Percentiles rank a stretch among this genome's conserved stretches.
Conservation (phyloP, 495 filamentous ascomycete genomes). For the Xylaria intraflava region DNA sequence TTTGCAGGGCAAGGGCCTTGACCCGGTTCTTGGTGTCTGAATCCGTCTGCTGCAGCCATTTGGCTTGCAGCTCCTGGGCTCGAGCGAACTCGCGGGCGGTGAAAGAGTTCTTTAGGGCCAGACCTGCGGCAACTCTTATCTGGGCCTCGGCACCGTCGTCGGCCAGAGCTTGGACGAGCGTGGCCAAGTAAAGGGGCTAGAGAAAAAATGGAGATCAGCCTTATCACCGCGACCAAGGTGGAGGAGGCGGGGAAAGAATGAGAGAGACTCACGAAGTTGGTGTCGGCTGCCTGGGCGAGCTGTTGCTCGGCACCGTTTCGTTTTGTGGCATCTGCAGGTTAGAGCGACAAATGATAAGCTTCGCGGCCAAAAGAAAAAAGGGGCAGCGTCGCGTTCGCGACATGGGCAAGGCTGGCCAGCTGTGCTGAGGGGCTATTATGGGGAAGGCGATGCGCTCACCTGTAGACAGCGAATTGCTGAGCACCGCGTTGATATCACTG, state of each 20-base stretch:
- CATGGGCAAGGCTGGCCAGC: neutral
- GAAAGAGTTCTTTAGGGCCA: constrained; percentile 96
- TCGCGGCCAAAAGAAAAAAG: constrained; percentile 13
- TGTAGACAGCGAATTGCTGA: constrained; percentile 84
- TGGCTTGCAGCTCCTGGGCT: constrained; percentile 77
- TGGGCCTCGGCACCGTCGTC: constrained; percentile 77
- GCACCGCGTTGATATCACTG: constrained; percentile 57
- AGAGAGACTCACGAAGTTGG: constrained; percentile 76
- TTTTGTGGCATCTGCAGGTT: constrained; percentile 67
- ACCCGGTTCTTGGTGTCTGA: constrained; percentile 73
- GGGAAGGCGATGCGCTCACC: constrained; percentile 49
- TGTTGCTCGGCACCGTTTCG: constrained; percentile 91
- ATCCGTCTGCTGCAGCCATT: constrained; percentile 81
- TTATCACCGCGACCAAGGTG: constrained; percentile 15
- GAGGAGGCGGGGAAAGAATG: neutral
- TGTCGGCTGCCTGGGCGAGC: constrained; percentile 82
- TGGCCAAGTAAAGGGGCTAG: constrained; percentile 82
- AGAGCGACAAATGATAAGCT: constrained; percentile 22
- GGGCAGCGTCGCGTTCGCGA: constrained; percentile 9
- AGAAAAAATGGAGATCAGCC: constrained; percentile 13
- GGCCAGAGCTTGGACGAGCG: constrained; percentile 84
- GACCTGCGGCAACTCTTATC: constrained; percentile 87
- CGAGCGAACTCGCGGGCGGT: constrained; percentile 81
- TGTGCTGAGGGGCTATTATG: constrained; percentile 9
- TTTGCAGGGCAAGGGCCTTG: constrained; percentile 81